Percentiles rank a stretch among this genome's conserved stretches.
phyloP scores from a whole-genome alignment of 495 filamentous ascomycete genomes.

The Hypoxylon lenormandii region DNA sequence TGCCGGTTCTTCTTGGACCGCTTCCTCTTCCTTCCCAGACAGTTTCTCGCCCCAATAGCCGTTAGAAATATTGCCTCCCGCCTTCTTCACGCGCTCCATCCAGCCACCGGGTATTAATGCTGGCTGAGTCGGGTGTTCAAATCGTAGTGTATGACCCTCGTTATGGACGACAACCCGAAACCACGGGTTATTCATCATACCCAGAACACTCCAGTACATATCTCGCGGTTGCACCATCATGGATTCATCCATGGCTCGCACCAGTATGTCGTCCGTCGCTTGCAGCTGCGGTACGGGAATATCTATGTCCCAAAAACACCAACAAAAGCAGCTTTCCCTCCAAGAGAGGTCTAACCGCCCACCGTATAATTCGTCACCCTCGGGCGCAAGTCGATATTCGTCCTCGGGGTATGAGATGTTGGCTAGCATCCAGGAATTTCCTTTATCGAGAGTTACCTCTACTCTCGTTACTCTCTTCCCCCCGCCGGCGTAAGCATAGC shows the following conservation, averaged over 20 bases:
- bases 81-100: slow-evolving; percentile 96
- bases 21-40: slow-evolving; percentile 65
- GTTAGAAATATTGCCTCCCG: slow-evolving; percentile 82
- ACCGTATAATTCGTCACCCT: slow-evolving; percentile 76
- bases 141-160: slow-evolving; percentile 74
- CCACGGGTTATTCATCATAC: slow-evolving; percentile 99
- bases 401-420: slow-evolving; percentile 89
- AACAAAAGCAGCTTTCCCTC: slow-evolving; percentile 87
- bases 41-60: slow-evolving; percentile 86
- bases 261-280: slow-evolving; percentile 77
- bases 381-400: slow-evolving; percentile 75
- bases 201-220: slow-evolving; percentile 96
- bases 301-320: slow-evolving; percentile 92
- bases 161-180: slow-evolving; percentile 83
- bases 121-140: slow-evolving; percentile 92
- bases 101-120: slow-evolving; percentile 83
- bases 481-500: slow-evolving; percentile 92
- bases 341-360: slow-evolving; percentile 84
- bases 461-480: slow-evolving; percentile 86
- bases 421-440: slow-evolving; percentile 83
- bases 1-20: slow-evolving; percentile 54
- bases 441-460: slow-evolving; percentile 87
- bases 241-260: slow-evolving; percentile 91
- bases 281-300: slow-evolving; percentile 72
- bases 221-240: slow-evolving; percentile 89